These are phyloP conservation scores for Candida peoriensis DNA, from an alignment of 805 yeast species.

Conservation along the genomic window DNA sequence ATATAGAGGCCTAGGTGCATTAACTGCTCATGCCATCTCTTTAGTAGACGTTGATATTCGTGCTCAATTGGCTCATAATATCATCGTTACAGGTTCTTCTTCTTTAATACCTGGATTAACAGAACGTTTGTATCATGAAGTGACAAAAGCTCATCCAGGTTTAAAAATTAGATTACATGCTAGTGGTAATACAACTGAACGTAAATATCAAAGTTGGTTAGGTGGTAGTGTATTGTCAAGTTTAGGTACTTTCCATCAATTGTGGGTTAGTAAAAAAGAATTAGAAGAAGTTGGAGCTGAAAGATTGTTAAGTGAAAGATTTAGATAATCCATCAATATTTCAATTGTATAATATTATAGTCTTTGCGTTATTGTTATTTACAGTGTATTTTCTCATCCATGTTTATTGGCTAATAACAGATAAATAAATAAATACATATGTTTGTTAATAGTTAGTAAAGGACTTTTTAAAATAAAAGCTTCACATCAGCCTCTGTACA, in stretches of 20 bases:
- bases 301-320: constrained; percentile 72
- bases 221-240: constrained; percentile 89
- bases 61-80: constrained; percentile 82
- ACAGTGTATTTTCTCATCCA: too few species aligned
- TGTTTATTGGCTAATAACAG: too few species aligned
- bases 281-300: constrained; percentile 86
- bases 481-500: too few species aligned
- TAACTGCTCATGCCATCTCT: constrained; percentile 51
- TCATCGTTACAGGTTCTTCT: constrained; percentile 81
- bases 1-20: constrained; percentile 49
- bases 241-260: constrained; percentile 89
- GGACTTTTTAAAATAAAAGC: too few species aligned
- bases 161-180: constrained; percentile 80
- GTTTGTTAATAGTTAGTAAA: too few species aligned
- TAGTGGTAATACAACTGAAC: constrained; percentile 70
- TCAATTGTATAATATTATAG: constrained; percentile 1
- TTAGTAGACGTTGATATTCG: constrained; percentile 76
- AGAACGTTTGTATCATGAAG: constrained; percentile 68
- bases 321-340: constrained; percentile 44
- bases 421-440: too few species aligned
- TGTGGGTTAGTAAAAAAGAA: constrained; percentile 88
- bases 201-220: constrained; percentile 81
- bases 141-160: constrained; percentile 71
- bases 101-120: constrained; percentile 78
- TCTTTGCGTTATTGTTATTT: too few species aligned